Conservation (phyloP, 2,329 filamentous ascomycete species). For the Claviceps capensis region DNA sequence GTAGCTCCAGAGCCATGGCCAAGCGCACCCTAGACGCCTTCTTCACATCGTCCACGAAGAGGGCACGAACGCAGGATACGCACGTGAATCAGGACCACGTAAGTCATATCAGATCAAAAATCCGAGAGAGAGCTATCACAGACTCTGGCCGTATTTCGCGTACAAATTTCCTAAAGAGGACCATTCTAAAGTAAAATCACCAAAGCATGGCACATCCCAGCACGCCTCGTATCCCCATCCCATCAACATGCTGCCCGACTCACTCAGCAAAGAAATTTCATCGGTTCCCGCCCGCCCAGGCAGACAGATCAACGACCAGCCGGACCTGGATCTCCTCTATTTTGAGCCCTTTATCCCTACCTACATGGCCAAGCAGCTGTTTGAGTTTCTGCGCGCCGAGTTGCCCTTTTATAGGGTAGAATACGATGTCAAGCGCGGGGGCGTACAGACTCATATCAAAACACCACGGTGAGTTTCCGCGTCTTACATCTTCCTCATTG, state of each 20-base stretch:
- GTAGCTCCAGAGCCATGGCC: slow-evolving; percentile 7
- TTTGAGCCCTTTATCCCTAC: slow-evolving; percentile 59
- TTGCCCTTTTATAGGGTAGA: slow-evolving; percentile 65
- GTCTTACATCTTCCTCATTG: not conserved
- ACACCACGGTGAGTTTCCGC: slow-evolving; percentile 29
- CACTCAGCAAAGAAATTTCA: slow-evolving; percentile 24
- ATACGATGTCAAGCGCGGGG: slow-evolving; percentile 56
- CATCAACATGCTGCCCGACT: slow-evolving; percentile 28
- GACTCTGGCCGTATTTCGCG: not conserved
- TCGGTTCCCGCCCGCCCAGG: slow-evolving; percentile 38
- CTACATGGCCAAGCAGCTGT: slow-evolving; percentile 42
- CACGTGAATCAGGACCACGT: slow-evolving; percentile 1
- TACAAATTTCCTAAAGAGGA: too few species aligned
- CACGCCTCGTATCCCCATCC: slow-evolving; percentile 37
- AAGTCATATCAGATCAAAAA: not conserved
- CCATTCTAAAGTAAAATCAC: not conserved
- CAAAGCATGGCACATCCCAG: slow-evolving; percentile 10
- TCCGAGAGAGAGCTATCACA: accelerated
- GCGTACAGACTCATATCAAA: slow-evolving; percentile 45
- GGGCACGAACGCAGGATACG: slow-evolving; percentile 3
- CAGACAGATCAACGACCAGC: slow-evolving; percentile 47
- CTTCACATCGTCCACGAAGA: slow-evolving; percentile 30
- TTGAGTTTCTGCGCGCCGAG: slow-evolving; percentile 56
- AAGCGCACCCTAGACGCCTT: slow-evolving; percentile 54
- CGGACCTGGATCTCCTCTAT: slow-evolving; percentile 60